Evolutionary conservation across 2,329 filamentous ascomycete genomes (phyloP), one percentile per base, ranked within the genome.

Genomic region (Metarhizium robertsii): DNA sequence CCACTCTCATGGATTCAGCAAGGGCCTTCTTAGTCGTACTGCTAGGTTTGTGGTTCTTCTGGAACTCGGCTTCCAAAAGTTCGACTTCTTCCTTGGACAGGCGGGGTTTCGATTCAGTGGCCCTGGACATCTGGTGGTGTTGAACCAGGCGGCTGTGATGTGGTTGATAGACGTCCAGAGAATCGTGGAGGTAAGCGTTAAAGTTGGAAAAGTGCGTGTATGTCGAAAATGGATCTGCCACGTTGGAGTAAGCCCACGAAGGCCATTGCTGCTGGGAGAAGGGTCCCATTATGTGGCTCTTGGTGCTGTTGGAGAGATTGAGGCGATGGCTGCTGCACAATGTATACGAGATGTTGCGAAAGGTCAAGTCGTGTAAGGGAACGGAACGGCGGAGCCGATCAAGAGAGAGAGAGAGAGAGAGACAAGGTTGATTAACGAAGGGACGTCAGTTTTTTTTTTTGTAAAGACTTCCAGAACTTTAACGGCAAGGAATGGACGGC

Each of bases 21-120:
- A 85, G 74, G 53, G 78, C 75, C 59, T 81, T 81, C 67, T 86
- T 86, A 36, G 76, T 75, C 56, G 76, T 81, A 67, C 80, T 84
- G 53, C 79, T 83, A 10, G 83, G 83, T 68, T 86, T 86, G 59
- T 80, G 79, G 65, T 85, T 85, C 66, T 81, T 81, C 58, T 79
- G 75, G 61, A 85, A 86, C 64, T 84, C 80, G 38, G 75, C 73
- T 63, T 86, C 83, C 34, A 85, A 70, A 50, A 80, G 66, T 59
- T 81, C 79, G 8, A 83, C 80, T 65, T 83, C 79, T 52, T 81
- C 79, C 65, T 82, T 83, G 55, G 79, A 79, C 34, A 83, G 69
- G 36, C 78, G 71, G 25, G 78, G 76, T 62, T 80, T 80, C 13
- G 78, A 74, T 60, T 79, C 73, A 54, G 71, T 73, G 25, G 70